Conservation (phyloP, 2,329 filamentous ascomycete species). For the Chrysoporthe austroafricana region DNA sequence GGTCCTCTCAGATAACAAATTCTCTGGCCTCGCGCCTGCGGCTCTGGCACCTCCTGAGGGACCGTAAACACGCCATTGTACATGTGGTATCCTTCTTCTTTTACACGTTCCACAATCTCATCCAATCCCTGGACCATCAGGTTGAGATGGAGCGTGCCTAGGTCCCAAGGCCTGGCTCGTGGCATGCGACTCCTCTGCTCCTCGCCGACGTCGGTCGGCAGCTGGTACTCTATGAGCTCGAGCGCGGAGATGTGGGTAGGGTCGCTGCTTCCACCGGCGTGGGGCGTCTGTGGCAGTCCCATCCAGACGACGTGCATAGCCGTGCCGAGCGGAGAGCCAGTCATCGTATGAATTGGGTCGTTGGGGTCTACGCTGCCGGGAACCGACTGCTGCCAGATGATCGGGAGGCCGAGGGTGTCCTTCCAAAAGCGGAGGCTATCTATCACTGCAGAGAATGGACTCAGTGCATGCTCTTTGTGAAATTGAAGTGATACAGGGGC, state of each 20-base stretch:
- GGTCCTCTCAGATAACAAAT: background rate
- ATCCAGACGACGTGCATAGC: slow-evolving; percentile 10
- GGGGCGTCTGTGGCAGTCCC: slow-evolving; percentile 11
- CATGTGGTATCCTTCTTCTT: no score
- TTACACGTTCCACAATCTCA: slow-evolving; percentile 7
- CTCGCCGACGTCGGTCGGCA: slow-evolving; percentile 3
- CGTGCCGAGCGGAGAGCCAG: slow-evolving; percentile 8
- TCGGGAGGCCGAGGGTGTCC: background rate
- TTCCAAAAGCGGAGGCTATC: background rate
- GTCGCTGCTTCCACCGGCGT: slow-evolving; percentile 10
- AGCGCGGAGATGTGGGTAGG: slow-evolving; percentile 11
- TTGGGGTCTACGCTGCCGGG: background rate
- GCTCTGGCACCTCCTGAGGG: background rate
- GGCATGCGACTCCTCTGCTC: slow-evolving; percentile 11
- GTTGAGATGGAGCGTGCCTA: slow-evolving; percentile 10
- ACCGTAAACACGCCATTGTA: no score
- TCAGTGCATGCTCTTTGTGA: background rate
- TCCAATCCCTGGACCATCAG: slow-evolving; percentile 15
- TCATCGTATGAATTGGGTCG: slow-evolving; percentile 15
- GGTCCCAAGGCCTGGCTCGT: slow-evolving; percentile 4
- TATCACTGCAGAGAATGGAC: background rate
- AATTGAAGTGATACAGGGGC: no score
- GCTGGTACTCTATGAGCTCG: slow-evolving; percentile 15
- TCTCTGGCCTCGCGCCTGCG: background rate
- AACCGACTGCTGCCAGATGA: slow-evolving; percentile 8